Base-by-base conservation (phyloP, 1,284 basidiomycete species). In the Cryptococcus floricola region DNA sequence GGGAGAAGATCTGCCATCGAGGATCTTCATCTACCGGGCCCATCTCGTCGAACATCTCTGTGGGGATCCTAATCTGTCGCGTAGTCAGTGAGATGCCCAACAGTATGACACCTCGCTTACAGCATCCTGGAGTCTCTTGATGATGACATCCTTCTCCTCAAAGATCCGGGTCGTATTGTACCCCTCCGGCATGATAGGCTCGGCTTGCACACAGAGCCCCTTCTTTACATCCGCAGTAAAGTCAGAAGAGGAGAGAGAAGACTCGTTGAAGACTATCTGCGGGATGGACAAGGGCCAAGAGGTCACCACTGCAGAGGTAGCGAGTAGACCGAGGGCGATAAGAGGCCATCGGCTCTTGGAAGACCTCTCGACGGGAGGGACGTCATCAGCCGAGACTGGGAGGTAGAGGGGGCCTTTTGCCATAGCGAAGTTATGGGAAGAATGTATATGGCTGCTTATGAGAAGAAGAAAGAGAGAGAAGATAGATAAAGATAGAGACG, bases 1-100 rank as follows among this genome's bases (percentile, higher is more conserved):
- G 54, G 42, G 53, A 60, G 46, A 77, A 75, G 25, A 68, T 62
- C 27, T 74, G 59, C 76, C 77, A 78, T 37, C 68, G 63, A 5
- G 56, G 57, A 52, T 78, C 77, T 23, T 69, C 67, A 18, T 70
- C 76, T 1, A 76, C 65, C 3, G 60, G 57, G 1, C 68, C 71
- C 70, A 77, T 74, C 50, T 66, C 71, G 50, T 78, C 77, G 55
- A 64, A 77, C 39, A 69, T 66, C 60, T 77, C 67, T 60, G 79
- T 78, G 8, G 68, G 69, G 47, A 75, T 65, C 51, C 66, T 50
- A 52, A 74, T 28, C 46, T 28, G 16, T 48, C 46, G 39, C 9
- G 9, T 45, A 23, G 12, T 9, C 27, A 48, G 57, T 23, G 27
- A n/a, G 3, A 18, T 37, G 23, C 23, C 23, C 27, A 31, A 52